A percentile compares a stretch with the other conserved stretches of the same genome.
These are phyloP conservation scores for Pseudocercospora ulei DNA, from an alignment of 2,329 filamentous ascomycete species.

Conservation along the genomic window DNA sequence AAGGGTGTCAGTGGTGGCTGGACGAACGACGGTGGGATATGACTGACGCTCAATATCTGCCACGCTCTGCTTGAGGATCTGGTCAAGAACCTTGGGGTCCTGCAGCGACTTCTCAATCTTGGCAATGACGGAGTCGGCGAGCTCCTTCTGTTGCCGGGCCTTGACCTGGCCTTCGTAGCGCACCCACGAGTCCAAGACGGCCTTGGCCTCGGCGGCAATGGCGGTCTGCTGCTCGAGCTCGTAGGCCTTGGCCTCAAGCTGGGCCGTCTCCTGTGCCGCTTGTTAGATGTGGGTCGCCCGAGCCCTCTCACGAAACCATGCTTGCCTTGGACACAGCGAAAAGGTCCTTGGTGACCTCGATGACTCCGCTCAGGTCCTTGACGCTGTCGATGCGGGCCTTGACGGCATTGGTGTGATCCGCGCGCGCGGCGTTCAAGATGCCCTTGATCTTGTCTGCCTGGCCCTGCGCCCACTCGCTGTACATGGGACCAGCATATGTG, in stretches of 20 bases:
- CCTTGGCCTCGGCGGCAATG: slow-evolving; percentile 84
- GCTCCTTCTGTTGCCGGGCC: slow-evolving; percentile 94
- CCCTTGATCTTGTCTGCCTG: slow-evolving; percentile 88
- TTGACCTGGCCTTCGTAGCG: slow-evolving; percentile 98
- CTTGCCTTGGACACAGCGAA: slow-evolving; percentile 95
- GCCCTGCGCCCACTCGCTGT: slow-evolving; percentile 81
- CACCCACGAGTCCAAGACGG: slow-evolving; percentile 94
- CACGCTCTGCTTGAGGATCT: slow-evolving; percentile 95
- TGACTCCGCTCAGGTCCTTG: slow-evolving; percentile 84
- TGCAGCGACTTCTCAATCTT: slow-evolving; percentile 99
- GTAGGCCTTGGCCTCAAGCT: slow-evolving; percentile 89
- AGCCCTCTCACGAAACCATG: not conserved
- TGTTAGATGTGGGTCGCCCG: not conserved
- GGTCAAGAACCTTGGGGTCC: slow-evolving; percentile 93
- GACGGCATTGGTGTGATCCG: slow-evolving; percentile 91
- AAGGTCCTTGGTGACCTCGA: slow-evolving; percentile 92
- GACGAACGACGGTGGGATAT: not conserved
- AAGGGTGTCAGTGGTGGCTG: slow-evolving; percentile 10
- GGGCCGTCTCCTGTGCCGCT: slow-evolving; percentile 75
- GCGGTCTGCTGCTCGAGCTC: slow-evolving; percentile 96
- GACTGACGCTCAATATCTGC: slow-evolving; percentile 85
- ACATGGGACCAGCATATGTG: slow-evolving; percentile 86
- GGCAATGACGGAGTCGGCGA: slow-evolving; percentile 82
- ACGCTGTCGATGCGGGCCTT: slow-evolving; percentile 90
- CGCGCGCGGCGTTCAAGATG: slow-evolving; percentile 87